These are phyloP conservation scores for Geopyxis carbonaria DNA, from an alignment of 495 filamentous ascomycete species.

Conservation along the genomic window DNA sequence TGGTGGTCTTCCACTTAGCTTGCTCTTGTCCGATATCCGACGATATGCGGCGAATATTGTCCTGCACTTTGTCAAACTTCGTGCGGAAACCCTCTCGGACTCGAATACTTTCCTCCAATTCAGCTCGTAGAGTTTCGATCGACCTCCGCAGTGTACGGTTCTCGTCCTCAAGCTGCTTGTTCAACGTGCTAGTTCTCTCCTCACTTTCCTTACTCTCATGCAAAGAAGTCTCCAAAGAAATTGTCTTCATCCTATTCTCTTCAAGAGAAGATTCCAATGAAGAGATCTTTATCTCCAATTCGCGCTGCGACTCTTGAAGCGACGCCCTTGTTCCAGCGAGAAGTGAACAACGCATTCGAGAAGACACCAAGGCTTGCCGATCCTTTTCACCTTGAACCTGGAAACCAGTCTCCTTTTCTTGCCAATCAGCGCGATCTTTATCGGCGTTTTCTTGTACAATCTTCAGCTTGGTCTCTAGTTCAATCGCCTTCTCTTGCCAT, in stretches of 20 bases:
- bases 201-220: slow-evolving; percentile 13
- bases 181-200: slow-evolving; percentile 16
- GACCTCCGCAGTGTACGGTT: slow-evolving; percentile 37
- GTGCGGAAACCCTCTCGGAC: slow-evolving; percentile 58
- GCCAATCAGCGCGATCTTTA: slow-evolving; percentile 17
- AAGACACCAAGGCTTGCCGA: slow-evolving; percentile 17
- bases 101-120: slow-evolving; percentile 70
- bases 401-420: slow-evolving; percentile 18
- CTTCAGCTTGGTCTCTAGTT: slow-evolving; percentile 21
- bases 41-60: slow-evolving; percentile 64
- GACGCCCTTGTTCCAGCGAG: slow-evolving; percentile 23
- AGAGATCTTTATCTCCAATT: slow-evolving; percentile 19
- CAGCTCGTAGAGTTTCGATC: slow-evolving; percentile 48
- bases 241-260: slow-evolving; percentile 15
- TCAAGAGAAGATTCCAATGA: slow-evolving; percentile 15
- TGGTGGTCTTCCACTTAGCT: slow-evolving; percentile 50
- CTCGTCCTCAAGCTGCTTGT: slow-evolving; percentile 15
- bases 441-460: slow-evolving; percentile 21
- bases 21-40: slow-evolving; percentile 64
- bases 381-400: slow-evolving; percentile 24
- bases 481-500: slow-evolving; percentile 17
- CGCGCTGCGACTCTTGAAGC: slow-evolving; percentile 21
- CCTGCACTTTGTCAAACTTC: slow-evolving; percentile 66
- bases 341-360: slow-evolving; percentile 24
- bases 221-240: slow-evolving; percentile 16